phyloP scores from a whole-genome alignment of 2,329 filamentous ascomycete genomes.

The Trichoderma afroharzianum region DNA sequence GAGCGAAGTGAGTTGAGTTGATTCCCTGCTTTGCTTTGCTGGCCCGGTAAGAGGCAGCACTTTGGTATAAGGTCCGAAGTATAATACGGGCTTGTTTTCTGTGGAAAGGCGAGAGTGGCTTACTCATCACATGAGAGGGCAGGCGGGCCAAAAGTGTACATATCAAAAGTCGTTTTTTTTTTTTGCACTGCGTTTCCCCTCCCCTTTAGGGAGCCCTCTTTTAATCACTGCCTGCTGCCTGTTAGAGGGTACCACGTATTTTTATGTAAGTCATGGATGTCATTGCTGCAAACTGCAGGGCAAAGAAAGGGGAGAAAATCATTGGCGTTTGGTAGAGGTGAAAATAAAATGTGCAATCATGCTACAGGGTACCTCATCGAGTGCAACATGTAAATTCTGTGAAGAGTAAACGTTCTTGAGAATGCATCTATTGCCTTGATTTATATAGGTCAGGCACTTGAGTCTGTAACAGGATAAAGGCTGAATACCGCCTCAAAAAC shows the following conservation, averaged over 20 bases:
- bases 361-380: background rate
- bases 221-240: background rate
- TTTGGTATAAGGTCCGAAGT: background rate
- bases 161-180: background rate
- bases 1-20: background rate
- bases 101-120: constrained; percentile 13
- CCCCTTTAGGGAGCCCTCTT: background rate
- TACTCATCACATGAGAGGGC: constrained; percentile 30
- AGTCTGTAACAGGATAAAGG: background rate
- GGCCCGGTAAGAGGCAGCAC: constrained; percentile 18
- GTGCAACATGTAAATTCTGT: background rate
- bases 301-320: background rate
- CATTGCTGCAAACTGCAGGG: background rate
- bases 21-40: background rate
- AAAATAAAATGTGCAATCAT: background rate
- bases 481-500: background rate
- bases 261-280: background rate
- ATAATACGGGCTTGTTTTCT: background rate
- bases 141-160: constrained; percentile 12
- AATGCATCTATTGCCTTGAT: background rate
- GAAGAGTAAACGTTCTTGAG: no score
- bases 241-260: background rate
- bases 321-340: background rate
- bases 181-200: background rate
- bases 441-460: background rate